Evolutionary conservation across 2,329 filamentous ascomycete genomes (phyloP).

Genomic region (Clarireedia paspali): DNA sequence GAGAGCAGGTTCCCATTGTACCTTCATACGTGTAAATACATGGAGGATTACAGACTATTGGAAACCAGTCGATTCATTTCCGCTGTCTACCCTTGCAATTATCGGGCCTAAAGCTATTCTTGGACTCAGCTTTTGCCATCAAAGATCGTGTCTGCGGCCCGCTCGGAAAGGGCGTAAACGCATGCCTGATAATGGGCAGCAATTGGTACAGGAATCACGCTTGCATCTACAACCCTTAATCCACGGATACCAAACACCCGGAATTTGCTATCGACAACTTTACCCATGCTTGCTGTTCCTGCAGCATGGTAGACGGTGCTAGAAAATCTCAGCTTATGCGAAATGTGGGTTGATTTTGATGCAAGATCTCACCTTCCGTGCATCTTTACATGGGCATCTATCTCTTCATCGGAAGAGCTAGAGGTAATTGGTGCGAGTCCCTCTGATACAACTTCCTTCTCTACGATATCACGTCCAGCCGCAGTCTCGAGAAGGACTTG

Average conservation of each 20-base stretch:
- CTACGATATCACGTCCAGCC: constrained; percentile 24
- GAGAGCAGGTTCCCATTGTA: no score
- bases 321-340: constrained; percentile 6
- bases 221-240: constrained; percentile 18
- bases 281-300: constrained; percentile 48
- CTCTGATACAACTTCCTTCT: constrained; percentile 4
- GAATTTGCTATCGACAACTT: constrained; percentile 19
- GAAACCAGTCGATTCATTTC: no score
- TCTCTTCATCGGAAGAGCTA: constrained; percentile 35
- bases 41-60: no score
- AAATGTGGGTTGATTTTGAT: not conserved
- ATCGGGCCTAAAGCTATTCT: no score
- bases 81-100: no score
- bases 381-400: constrained; percentile 38
- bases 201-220: not conserved
- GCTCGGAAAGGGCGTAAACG: not conserved
- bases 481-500: not conserved
- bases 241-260: constrained; percentile 14
- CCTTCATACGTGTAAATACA: no score
- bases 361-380: not conserved
- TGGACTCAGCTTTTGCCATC: not conserved
- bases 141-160: not conserved
- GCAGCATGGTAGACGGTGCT: constrained; percentile 41
- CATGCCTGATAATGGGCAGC: not conserved
- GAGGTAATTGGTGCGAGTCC: constrained; percentile 31